These are phyloP conservation scores for Toxicodendron radicans DNA, from an alignment of 345 rosid genomes.

Conservation along the genomic window DNA sequence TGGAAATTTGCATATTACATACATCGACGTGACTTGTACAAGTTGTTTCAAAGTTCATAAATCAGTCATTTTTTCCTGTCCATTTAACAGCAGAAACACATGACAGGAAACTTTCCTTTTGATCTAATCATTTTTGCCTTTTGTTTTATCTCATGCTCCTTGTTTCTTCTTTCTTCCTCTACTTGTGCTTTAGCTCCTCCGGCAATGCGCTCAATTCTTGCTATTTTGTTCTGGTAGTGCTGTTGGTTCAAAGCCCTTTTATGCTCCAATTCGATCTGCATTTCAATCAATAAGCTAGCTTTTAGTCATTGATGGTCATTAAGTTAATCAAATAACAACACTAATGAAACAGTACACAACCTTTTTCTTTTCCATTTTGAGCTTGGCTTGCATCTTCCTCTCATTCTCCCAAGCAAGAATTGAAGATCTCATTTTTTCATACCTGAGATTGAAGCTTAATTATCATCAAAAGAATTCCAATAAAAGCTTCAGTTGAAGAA, in stretches of 20 bases:
- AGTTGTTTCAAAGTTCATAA: too few species aligned
- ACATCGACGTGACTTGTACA: not conserved
- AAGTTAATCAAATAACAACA: not conserved
- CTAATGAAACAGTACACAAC: constrained; percentile 20
- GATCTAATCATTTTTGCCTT: constrained; percentile 47
- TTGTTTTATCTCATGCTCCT: constrained; percentile 50
- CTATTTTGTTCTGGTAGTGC: constrained; percentile 57
- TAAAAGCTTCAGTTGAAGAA: not conserved
- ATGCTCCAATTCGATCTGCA: constrained; percentile 63
- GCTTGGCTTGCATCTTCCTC: constrained; percentile 57
- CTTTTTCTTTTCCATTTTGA: constrained; percentile 58
- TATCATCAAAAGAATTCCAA: not conserved
- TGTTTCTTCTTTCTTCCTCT: constrained; percentile 57
- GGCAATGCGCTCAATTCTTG: constrained; percentile 52
- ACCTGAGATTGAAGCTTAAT: constrained; percentile 41
- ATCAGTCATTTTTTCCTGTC: not conserved
- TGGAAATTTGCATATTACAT: not conserved
- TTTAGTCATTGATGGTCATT: not conserved
- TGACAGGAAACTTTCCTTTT: constrained; percentile 37
- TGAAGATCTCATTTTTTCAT: constrained; percentile 53
- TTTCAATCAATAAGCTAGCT: not conserved
- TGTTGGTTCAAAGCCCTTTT: constrained; percentile 42
- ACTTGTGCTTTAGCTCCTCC: constrained; percentile 57
- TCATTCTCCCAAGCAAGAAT: constrained; percentile 70
- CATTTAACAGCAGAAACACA: constrained; percentile 53